Conservation (phyloP, 768 basidiomycete genomes). For the Leucocoprinus leucothites region DNA sequence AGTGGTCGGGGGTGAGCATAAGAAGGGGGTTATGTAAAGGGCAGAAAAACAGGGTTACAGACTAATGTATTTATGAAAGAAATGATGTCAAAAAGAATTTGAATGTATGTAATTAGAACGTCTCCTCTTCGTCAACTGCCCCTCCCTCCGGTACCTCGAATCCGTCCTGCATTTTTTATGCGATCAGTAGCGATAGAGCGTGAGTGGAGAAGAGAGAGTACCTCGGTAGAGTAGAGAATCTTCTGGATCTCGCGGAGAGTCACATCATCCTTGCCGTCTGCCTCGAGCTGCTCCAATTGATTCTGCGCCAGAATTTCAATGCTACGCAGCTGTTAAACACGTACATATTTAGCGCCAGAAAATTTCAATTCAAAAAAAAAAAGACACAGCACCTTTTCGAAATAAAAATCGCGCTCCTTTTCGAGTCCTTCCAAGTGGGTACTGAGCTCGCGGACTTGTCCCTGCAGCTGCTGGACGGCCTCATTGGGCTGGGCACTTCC, state of each 20-base stretch:
- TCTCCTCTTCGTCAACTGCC: constrained; percentile 76
- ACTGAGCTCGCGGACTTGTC: constrained; percentile 80
- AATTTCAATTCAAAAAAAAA: not conserved
- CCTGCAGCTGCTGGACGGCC: constrained; percentile 62
- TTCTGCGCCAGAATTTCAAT: constrained; percentile 94
- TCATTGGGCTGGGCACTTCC: constrained; percentile 68
- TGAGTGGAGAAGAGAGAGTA: constrained; percentile 29
- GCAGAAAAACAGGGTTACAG: not conserved
- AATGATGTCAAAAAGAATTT: not conserved
- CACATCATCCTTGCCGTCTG: constrained; percentile 51
- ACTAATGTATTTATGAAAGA: not conserved
- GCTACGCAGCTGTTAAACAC: constrained; percentile 68
- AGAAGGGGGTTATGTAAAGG: not conserved
- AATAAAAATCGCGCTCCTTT: constrained; percentile 98
- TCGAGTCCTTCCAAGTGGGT: constrained; percentile 85
- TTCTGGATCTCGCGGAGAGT: constrained; percentile 80
- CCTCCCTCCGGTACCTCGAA: constrained; percentile 82
- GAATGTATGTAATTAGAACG: constrained; percentile 39
- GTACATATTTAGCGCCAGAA: not conserved
- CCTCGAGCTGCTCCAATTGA: constrained; percentile 63
- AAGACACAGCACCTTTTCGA: constrained; percentile 71
- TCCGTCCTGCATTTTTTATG: constrained; percentile 75
- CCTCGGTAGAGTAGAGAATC: constrained; percentile 95
- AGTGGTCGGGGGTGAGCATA: not conserved
- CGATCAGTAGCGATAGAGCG: not conserved